A percentile compares a stretch with the other conserved stretches of the same genome.
These are phyloP conservation scores for Podila epigama DNA, from an alignment of 192 early-diverging fungal species.

Conservation along the genomic window DNA sequence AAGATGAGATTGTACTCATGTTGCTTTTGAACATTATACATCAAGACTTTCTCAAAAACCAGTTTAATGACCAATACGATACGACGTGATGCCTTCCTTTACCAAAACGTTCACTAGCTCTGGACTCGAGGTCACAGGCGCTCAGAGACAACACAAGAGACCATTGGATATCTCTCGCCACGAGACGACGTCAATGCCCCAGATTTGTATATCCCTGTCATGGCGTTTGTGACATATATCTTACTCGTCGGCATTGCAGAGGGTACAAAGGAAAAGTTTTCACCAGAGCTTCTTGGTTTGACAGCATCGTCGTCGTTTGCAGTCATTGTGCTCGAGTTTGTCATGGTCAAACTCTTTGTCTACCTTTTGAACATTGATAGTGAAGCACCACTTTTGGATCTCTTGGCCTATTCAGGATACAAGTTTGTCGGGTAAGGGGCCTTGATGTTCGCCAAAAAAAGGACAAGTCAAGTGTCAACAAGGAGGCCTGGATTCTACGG, in stretches of 20 bases:
- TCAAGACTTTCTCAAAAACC: no score
- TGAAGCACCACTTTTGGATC: conserved; percentile 84
- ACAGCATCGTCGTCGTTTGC: conserved; percentile 86
- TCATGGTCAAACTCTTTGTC: conserved; percentile 82
- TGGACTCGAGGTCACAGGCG: conserved; percentile 83
- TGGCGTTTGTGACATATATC: conserved; percentile 95
- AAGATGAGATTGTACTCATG: no score
- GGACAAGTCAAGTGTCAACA: no score
- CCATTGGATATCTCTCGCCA: conserved; percentile 81
- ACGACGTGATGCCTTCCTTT: no score
- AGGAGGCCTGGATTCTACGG: no score
- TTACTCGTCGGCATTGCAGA: conserved; percentile 76
- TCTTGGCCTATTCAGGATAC: conserved; percentile 91
- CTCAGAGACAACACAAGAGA: conserved; percentile 78
- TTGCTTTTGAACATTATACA: no score
- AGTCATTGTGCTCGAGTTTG: conserved; percentile 81
- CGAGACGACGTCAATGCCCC: conserved; percentile 94
- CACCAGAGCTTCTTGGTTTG: conserved; percentile 84
- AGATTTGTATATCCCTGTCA: conserved; percentile 96
- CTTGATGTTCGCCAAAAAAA: no score
- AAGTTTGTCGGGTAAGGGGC: conserved; percentile 94
- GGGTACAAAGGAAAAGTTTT: conserved; percentile 70
- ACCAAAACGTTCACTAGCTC: no score
- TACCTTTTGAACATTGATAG: conserved; percentile 88
- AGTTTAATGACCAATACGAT: no score